Evolutionary conservation across 2,329 filamentous ascomycete genomes (phyloP), one percentile per base, ranked within the genome.

Genomic region (Xylariaceae sp.): DNA sequence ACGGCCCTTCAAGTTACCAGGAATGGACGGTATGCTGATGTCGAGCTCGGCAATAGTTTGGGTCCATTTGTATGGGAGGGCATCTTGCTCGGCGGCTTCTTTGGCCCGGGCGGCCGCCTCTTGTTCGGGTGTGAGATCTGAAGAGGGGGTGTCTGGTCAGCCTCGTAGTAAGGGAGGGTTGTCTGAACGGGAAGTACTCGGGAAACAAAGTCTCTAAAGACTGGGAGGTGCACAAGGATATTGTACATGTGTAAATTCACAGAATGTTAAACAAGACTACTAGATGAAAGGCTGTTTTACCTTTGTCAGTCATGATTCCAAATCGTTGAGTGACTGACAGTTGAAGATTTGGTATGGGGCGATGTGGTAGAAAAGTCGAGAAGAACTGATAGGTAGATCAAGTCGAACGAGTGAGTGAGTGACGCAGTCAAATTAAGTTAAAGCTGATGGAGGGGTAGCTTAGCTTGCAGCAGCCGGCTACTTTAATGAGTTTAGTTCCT

Each of bases 41-140:
- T 96, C 89, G 57, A 96, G 76, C 68, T 97, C 94, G 64, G 80
- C 80, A 70, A 99, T 96, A 29, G 88, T 91, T 75, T 99, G 94
- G 8, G 82, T 88, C 94, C 94, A 99, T 76, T 95, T 94, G 84
- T 99, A 99, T 0, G 94, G 94, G 42, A 99, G 85, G 29, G 86
- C 83, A 42, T 85, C 87, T 77, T 99, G 94, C 75, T 99, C 94
- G 65, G 86, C 87, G 54, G 81, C 78, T 75, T 99, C 91, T 70
- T 86, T 85, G 59, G 84, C 86, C 61, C 76, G 77, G 55, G 80
- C 78, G 26, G 81, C 81, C 8, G 79, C 83, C 62, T 78, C 75
- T 61, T 83, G 77, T 59, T 80, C 81, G 56, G 79, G 73, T 27
- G 75, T 78, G 53, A 70, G 74, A 66, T 85, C 81, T 79, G 64